Base-by-base conservation (phyloP, 1,284 basidiomycete species). In the Caloboletus firmus region DNA sequence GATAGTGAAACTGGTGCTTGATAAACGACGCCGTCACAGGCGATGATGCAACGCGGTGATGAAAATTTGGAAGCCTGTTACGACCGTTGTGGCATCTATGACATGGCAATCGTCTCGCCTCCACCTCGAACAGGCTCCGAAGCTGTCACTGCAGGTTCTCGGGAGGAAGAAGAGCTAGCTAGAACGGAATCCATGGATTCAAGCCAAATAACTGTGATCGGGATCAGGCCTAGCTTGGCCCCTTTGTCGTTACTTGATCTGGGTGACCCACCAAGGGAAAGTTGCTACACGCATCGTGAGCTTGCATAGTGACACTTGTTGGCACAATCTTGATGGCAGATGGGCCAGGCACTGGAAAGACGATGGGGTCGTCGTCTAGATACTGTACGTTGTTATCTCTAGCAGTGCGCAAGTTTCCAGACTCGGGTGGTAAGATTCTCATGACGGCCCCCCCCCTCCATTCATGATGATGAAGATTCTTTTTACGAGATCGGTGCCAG, bases 381-480 rank as follows among this genome's bases (percentile, higher is more conserved):
- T 85, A 40, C 73, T 86, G n/a, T n/a, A n/a, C n/a, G n/a, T 13
- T 69, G 71, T 15, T 72, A 72, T 31, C 73, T 83, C 31, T 56
- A n/a, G n/a, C n/a, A n/a, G n/a, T 86, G 13, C 65, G 54, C 41
- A 62, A 66, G 32, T 67, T 67, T 24, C 60, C 69, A 7, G 70
- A 75, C 3, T 62, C n/a, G n/a, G n/a, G n/a, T n/a, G n/a, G 65
- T 7, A 82, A 78, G 59, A 80, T 87, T 28, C 69, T 86, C 18
- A 83, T 86, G 82, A 83, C 84, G 0, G 84, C 84, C 0, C n/a
- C n/a, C n/a, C n/a, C n/a, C n/a, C n/a, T 87, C 84, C 0, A 85
- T 84, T 0, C 82, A 85, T 59, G 85, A 85, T 54, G 84, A 83
- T 81, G n/a, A 58, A 49, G 63, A 36, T 26, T 17, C 4, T 10